Conservation (phyloP, 129 eudicot species). For the Artemisia annua region DNA sequence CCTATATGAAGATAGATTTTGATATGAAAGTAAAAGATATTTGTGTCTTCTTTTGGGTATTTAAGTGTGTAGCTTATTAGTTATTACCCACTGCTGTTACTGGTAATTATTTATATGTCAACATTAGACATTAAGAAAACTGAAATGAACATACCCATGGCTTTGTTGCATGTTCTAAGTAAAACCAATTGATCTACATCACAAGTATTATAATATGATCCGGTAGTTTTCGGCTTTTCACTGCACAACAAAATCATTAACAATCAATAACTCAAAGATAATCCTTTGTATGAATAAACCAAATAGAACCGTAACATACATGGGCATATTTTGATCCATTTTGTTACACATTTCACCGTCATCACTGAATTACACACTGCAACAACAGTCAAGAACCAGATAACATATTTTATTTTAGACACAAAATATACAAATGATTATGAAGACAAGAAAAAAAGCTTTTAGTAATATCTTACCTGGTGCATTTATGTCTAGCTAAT, state of each 20-base stretch:
- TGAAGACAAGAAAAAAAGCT: too few species aligned
- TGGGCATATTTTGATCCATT: slow-evolving; percentile 73
- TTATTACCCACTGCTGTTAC: too few species aligned
- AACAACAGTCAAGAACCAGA: background rate
- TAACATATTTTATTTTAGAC: slow-evolving; percentile 13
- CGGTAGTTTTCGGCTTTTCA: slow-evolving; percentile 37
- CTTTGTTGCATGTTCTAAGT: background rate
- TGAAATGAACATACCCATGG: too few species aligned
- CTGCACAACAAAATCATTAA: slow-evolving; percentile 41
- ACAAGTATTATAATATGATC: slow-evolving; percentile 23
- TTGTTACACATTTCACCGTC: slow-evolving; percentile 65
- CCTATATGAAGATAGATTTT: too few species aligned
- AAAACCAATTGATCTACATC: slow-evolving; percentile 26
- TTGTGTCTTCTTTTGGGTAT: too few species aligned
- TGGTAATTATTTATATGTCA: too few species aligned
- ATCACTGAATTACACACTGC: slow-evolving; percentile 57
- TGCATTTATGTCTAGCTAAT: slow-evolving; percentile 46
- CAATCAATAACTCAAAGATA: background rate
- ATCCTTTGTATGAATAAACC: background rate
- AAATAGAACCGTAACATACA: slow-evolving; percentile 35
- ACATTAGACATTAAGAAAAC: too few species aligned
- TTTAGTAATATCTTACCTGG: slow-evolving; percentile 38
- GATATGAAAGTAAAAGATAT: too few species aligned
- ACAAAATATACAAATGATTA: background rate
- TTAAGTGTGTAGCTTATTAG: too few species aligned